Evolutionary conservation across 2,329 filamentous ascomycete genomes (phyloP).

Genomic region (Didymella pinodella): DNA sequence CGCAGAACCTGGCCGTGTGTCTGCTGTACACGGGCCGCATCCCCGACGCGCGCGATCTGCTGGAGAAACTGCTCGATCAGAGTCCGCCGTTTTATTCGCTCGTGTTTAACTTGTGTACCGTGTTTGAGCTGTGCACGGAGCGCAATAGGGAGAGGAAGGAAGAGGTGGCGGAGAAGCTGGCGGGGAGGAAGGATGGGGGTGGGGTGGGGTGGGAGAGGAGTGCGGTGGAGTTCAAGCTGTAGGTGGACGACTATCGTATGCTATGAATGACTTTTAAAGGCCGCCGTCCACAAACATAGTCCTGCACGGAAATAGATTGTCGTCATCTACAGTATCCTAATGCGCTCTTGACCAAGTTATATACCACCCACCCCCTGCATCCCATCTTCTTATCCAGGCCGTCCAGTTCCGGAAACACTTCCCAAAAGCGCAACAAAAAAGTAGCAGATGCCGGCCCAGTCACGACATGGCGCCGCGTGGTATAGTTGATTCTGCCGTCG

Average conservation of each 20-base stretch:
- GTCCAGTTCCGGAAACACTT: constrained; percentile 1
- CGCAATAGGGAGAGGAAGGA: constrained; percentile 74
- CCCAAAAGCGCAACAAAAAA: constrained; percentile 16
- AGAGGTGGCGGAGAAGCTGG: constrained; percentile 73
- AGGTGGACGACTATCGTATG: not conserved
- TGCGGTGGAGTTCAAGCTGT: constrained; percentile 80
- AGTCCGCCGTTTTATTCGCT: constrained; percentile 74
- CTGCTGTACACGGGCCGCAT: constrained; percentile 82
- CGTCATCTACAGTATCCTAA: constrained; percentile 8
- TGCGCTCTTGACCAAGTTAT: not conserved
- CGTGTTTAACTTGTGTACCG: constrained; percentile 87
- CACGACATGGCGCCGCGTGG: constrained; percentile 18
- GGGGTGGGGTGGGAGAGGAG: constrained; percentile 72
- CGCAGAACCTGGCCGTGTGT: constrained; percentile 84
- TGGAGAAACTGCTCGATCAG: constrained; percentile 71
- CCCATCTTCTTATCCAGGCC: constrained; percentile 6
- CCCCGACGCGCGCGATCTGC: constrained; percentile 65
- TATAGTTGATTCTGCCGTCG: constrained; percentile 13
- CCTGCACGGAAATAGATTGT: constrained; percentile 1
- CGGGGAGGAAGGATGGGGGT: constrained; percentile 63
- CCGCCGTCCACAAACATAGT: not conserved
- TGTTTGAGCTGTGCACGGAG: constrained; percentile 92
- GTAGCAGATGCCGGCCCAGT: constrained; percentile 19
- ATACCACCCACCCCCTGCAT: not conserved
- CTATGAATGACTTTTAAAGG: not conserved